These are phyloP conservation scores for Ogataea thermomethanolica DNA, from an alignment of 805 yeast species.

Conservation along the genomic window DNA sequence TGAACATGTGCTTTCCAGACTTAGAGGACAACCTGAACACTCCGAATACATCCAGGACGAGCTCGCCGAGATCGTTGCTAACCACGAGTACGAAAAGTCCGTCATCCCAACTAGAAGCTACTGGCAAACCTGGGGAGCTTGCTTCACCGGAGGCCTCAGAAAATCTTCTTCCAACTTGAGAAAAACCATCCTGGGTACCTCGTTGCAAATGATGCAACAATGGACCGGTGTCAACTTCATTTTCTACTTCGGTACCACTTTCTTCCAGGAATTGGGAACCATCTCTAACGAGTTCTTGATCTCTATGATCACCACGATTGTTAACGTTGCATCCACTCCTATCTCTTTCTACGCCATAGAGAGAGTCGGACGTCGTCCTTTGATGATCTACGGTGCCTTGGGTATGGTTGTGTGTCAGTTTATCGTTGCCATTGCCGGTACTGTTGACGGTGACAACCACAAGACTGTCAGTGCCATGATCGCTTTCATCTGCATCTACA, in stretches of 20 bases:
- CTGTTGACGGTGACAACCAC: slow-evolving; percentile 26
- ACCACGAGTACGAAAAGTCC: slow-evolving; percentile 43
- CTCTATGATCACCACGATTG: slow-evolving; percentile 51
- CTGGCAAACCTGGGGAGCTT: slow-evolving; percentile 40
- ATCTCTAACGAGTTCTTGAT: slow-evolving; percentile 46
- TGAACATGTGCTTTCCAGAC: slow-evolving; percentile 47
- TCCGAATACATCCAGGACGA: slow-evolving; percentile 46
- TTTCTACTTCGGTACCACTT: slow-evolving; percentile 70
- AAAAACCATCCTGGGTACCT: slow-evolving; percentile 42
- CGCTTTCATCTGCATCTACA: slow-evolving; percentile 53
- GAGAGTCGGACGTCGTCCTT: slow-evolving; percentile 53
- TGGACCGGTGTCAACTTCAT: slow-evolving; percentile 75
- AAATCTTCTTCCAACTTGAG: slow-evolving; percentile 38
- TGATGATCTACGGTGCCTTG: slow-evolving; percentile 46
- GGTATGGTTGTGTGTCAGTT: slow-evolving; percentile 54
- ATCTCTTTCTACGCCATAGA: slow-evolving; percentile 57
- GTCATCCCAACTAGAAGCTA: slow-evolving; percentile 34
- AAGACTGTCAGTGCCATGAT: slow-evolving; percentile 34
- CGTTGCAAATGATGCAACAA: slow-evolving; percentile 58
- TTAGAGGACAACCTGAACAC: slow-evolving; percentile 50
- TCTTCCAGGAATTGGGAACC: slow-evolving; percentile 53
- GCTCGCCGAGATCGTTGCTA: slow-evolving; percentile 49
- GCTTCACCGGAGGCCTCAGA: slow-evolving; percentile 41
- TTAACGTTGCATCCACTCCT: slow-evolving; percentile 49
- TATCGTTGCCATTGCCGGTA: slow-evolving; percentile 48